These are phyloP conservation scores for Pisolithus sp. DNA, from an alignment of 768 basidiomycete genomes.

Conservation along the genomic window DNA sequence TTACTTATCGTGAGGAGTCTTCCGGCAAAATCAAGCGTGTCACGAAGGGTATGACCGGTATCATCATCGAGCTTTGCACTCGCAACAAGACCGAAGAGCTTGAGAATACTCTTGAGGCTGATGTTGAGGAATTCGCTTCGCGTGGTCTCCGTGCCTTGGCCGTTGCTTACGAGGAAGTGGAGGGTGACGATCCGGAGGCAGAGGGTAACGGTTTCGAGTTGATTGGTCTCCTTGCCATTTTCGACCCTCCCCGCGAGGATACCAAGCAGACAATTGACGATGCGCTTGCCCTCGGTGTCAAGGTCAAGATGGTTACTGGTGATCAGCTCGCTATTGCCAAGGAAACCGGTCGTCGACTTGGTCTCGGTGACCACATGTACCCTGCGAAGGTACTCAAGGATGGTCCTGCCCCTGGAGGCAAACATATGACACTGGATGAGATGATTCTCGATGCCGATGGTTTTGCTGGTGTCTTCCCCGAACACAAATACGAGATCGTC, in stretches of 20 bases:
- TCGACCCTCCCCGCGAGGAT: constrained; percentile 95
- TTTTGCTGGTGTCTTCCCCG: constrained; percentile 98
- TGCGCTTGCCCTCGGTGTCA: constrained; percentile 90
- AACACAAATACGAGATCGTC: constrained; percentile 99
- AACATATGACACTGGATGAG: constrained; percentile 81
- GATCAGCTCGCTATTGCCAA: constrained; percentile 99
- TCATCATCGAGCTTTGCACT: constrained; percentile 94
- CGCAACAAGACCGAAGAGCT: constrained; percentile 94
- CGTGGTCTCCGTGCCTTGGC: constrained; percentile 97
- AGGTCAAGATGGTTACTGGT: constrained; percentile 99
- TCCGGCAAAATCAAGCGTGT: constrained; percentile 97
- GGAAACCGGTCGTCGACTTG: constrained; percentile 97
- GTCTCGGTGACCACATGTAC: constrained; percentile 99
- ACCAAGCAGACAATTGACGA: constrained; percentile 99
- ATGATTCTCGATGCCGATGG: constrained; percentile 99
- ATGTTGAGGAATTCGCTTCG: constrained; percentile 92
- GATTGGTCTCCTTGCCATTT: constrained; percentile 94
- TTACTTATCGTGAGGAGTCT: constrained; percentile 92
- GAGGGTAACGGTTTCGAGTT: constrained; percentile 97
- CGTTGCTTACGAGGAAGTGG: constrained; percentile 90
- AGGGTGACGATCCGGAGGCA: constrained; percentile 72
- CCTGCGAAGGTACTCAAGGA: constrained; percentile 98
- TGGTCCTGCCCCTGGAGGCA: constrained; percentile 82
- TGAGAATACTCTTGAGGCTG: constrained; percentile 86
- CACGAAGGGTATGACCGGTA: constrained; percentile 99